Evolutionary conservation across 495 filamentous ascomycete species (phyloP), one percentile per base, ranked within the genome.

Genomic region (Hyaloscypha variabilis): DNA sequence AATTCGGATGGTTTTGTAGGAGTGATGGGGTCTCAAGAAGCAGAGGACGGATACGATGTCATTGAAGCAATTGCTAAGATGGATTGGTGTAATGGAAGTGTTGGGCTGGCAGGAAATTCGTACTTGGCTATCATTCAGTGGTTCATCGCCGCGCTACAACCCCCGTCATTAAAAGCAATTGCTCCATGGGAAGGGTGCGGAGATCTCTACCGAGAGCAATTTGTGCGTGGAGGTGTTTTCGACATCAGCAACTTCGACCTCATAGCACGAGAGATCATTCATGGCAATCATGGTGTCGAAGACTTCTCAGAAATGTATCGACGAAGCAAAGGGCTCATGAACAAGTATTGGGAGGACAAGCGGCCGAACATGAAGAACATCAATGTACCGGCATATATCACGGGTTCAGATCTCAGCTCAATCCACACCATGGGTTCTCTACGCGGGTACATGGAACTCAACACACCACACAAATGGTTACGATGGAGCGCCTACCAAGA

Each of bases 21-120:
- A 6, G 50, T 53, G 8, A 53, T 53, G 50, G 50, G 50, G 8
- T 6, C 6, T 13, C 50, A 53, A 23, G 50, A 53, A 6, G 50
- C 50, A 6, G 50, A 53, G 50, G 50, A 53, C 24, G 50, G 50
- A 53, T 53, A 53, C 21, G 50, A 53, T 23, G 50, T 53, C 24
- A 23, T 53, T 10, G 50, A 53, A 23, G 50, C 50, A 23, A 10
- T 53, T 10, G 50, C 50, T 6, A 53, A 53, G 21, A 53, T 53
- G 50, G 50, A 53, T 6, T 53, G 50, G 50, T 53, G 50, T 23
- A 53, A 53, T 53, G 50, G 50, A 6, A 11, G 10, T 23, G 24
- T 53, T 23, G 50, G 50, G 8, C 17, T 53, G 50, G 50, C 50
- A 8, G 50, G 50, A 6, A 53, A 53, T 23, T 53, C 50, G 6